A percentile compares a stretch with the other conserved stretches of the same genome.
These are phyloP conservation scores for Amanita jacksonii DNA, from an alignment of 768 basidiomycete species.

Conservation along the genomic window DNA sequence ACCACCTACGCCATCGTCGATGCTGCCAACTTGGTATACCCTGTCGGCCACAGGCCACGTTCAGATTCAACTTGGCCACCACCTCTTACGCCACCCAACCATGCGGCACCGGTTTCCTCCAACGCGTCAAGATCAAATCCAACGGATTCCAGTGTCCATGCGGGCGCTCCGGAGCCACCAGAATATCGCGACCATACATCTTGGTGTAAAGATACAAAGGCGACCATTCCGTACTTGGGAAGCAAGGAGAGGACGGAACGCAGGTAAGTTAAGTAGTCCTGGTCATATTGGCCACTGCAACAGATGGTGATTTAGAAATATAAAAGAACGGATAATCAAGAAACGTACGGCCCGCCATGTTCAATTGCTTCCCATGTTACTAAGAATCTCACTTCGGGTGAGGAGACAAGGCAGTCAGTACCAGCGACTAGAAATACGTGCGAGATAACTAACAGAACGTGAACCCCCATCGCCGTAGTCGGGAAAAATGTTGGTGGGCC, in stretches of 20 bases:
- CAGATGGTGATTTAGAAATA: constrained; percentile 5
- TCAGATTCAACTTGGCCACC: constrained; percentile 71
- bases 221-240: constrained; percentile 61
- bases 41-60: constrained; percentile 85
- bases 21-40: constrained; percentile 89
- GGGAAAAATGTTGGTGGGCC: constrained; percentile 74
- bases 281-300: constrained; percentile 73
- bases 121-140: constrained; percentile 80
- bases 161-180: constrained; percentile 93
- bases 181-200: constrained; percentile 95
- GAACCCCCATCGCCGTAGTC: constrained; percentile 80
- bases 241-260: constrained; percentile 56
- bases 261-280: constrained; percentile 74
- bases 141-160: constrained; percentile 83
- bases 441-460: too few relatives aligned
- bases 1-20: constrained; percentile 79
- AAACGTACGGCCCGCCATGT: constrained; percentile 80
- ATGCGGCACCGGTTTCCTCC: constrained; percentile 80
- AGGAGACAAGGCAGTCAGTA: constrained; percentile 2
- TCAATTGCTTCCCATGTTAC: constrained; percentile 98
- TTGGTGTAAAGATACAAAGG: constrained; percentile 81
- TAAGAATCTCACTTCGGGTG: constrained; percentile 67
- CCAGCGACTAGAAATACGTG: constrained; percentile 25
- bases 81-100: constrained; percentile 71
- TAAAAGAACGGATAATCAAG: background rate